Percentiles rank a stretch among this genome's conserved stretches.
phyloP scores from a whole-genome alignment of 2,329 filamentous ascomycete genomes.

The Didymella pinodella region DNA sequence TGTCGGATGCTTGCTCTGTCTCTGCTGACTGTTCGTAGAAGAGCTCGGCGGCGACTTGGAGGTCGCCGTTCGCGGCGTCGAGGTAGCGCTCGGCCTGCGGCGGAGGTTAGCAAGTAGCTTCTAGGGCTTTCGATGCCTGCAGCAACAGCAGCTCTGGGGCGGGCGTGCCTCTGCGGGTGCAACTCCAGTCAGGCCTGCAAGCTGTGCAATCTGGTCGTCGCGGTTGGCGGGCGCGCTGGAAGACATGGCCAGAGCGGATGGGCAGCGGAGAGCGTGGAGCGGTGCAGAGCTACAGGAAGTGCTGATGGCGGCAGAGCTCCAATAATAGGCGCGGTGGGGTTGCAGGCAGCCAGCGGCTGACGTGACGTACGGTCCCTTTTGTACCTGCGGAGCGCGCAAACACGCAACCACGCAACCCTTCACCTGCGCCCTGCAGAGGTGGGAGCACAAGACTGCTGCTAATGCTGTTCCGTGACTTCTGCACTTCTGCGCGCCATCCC shows the following conservation, averaged over 20 bases:
- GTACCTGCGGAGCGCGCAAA: constrained; percentile 8
- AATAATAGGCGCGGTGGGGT: constrained; percentile 24
- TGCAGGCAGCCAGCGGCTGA: constrained; percentile 27
- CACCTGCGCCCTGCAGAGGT: not conserved
- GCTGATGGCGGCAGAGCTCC: constrained; percentile 17
- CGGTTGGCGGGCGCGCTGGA: constrained; percentile 38
- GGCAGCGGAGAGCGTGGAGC: not conserved
- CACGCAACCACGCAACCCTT: not conserved
- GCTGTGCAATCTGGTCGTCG: constrained; percentile 49
- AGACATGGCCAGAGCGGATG: constrained; percentile 37
- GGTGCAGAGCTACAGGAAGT: not conserved
- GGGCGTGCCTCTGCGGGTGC: constrained; percentile 43
- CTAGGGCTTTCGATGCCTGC: constrained; percentile 35
- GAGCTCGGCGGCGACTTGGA: constrained; percentile 55
- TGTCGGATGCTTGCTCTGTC: constrained; percentile 36
- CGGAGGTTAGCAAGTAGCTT: constrained; percentile 39
- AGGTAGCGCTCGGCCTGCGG: constrained; percentile 56
- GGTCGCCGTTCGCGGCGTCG: constrained; percentile 55
- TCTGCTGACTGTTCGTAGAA: constrained; percentile 53
- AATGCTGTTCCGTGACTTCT: too few species aligned
- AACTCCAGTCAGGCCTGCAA: constrained; percentile 47
- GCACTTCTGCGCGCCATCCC: not conserved
- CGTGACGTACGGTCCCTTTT: constrained; percentile 20
- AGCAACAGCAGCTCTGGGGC: not conserved
- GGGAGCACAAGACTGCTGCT: too few species aligned